phyloP scores from a whole-genome alignment of 2,329 filamentous ascomycete species.

The Aspergillus viridinutans region DNA sequence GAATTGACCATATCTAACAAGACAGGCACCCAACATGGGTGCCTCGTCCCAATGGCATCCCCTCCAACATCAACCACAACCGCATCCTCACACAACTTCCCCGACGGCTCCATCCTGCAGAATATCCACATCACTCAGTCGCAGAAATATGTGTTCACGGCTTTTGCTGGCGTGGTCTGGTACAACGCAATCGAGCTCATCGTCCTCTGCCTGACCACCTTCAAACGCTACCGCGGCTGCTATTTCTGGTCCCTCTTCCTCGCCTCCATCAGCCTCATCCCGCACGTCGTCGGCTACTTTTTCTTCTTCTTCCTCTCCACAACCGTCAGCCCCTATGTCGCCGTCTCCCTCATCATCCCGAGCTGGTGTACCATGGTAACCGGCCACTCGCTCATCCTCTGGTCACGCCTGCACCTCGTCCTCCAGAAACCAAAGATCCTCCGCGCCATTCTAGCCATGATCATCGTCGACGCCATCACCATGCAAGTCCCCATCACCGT shows the following conservation, averaged over 20 bases:
- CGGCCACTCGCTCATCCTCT: slow-evolving; percentile 44
- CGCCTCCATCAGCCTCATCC: slow-evolving; percentile 38
- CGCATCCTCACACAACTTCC: not conserved
- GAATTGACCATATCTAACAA: not conserved
- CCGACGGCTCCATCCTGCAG: slow-evolving; percentile 5
- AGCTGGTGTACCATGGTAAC: slow-evolving; percentile 43
- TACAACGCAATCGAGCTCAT: slow-evolving; percentile 24
- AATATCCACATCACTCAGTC: not conserved
- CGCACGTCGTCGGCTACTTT: slow-evolving; percentile 40
- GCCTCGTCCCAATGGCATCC: slow-evolving; percentile 12
- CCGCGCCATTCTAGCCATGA: slow-evolving; percentile 39
- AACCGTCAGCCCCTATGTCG: slow-evolving; percentile 27
- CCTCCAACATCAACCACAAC: slow-evolving; percentile 8
- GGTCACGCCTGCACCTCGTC: slow-evolving; percentile 44
- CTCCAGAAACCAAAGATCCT: slow-evolving; percentile 34
- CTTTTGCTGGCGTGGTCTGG: slow-evolving; percentile 19
- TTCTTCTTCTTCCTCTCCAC: slow-evolving; percentile 38
- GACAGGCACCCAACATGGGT: not conserved
- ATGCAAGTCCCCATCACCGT: slow-evolving; percentile 40
- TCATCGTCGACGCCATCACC: slow-evolving; percentile 38
- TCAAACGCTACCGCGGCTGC: slow-evolving; percentile 38
- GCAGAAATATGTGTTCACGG: slow-evolving; percentile 13
- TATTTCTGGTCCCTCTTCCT: slow-evolving; percentile 47
- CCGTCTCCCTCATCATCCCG: slow-evolving; percentile 34
- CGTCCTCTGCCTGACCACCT: slow-evolving; percentile 43